Evolutionary conservation across 257 asterid species (phyloP).

Genomic region (Nicotiana tabacum): DNA sequence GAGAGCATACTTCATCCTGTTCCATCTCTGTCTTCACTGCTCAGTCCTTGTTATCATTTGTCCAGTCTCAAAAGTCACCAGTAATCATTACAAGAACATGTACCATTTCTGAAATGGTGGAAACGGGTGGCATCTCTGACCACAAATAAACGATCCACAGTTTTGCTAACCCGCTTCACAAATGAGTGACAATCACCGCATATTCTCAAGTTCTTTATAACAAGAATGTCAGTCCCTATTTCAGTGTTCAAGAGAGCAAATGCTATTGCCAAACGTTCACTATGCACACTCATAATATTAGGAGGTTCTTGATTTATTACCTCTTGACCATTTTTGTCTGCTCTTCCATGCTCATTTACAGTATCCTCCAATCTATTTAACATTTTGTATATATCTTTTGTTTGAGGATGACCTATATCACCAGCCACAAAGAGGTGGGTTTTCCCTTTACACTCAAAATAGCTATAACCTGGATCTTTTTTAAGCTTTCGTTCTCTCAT

Average conservation of each 20-base stretch:
- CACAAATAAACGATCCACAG: constrained; percentile 46
- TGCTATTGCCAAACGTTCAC: constrained; percentile 83
- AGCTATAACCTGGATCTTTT: constrained; percentile 88
- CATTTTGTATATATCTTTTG: constrained; percentile 44
- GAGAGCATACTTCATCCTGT: background rate
- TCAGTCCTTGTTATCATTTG: background rate
- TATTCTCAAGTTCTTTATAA: constrained; percentile 79
- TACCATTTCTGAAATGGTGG: constrained; percentile 71
- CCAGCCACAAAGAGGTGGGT: constrained; percentile 76
- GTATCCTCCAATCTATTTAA: constrained; percentile 47
- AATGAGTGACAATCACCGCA: constrained; percentile 79
- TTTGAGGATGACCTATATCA: constrained; percentile 51
- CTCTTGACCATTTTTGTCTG: constrained; percentile 10
- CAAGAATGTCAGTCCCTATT: constrained; percentile 45
- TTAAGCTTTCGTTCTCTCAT: constrained; percentile 62
- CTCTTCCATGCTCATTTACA: constrained; percentile 8
- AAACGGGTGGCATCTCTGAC: constrained; percentile 88
- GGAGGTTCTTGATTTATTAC: constrained; percentile 16
- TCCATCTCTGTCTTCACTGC: background rate
- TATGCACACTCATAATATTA: constrained; percentile 42
- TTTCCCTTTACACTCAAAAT: constrained; percentile 53
- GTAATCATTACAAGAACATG: constrained; percentile 88
- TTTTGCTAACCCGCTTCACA: constrained; percentile 53
- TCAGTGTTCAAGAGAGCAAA: constrained; percentile 53
- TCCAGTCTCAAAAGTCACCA: constrained; percentile 38